Base-by-base conservation (phyloP, 805 yeast genomes). In the Candida corydali region DNA sequence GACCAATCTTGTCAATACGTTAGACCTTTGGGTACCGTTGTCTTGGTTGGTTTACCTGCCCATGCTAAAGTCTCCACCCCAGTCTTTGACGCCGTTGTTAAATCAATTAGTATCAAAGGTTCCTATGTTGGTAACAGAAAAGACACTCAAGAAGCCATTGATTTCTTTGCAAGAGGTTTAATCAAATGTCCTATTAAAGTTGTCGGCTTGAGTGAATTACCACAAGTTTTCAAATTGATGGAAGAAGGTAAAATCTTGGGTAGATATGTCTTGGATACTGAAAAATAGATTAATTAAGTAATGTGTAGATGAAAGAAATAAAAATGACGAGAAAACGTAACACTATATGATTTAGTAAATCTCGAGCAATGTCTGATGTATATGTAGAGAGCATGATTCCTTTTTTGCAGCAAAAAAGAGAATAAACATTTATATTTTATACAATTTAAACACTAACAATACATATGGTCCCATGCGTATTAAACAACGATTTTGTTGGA, bases 81-180 rank as follows among this genome's bases (percentile, higher is more conserved):
- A 30, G 65, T 66, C 25, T 66, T 66, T 40, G 61, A 51, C 32
- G 47, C 70, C n/a, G 70, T 66, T 31, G 63, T 64, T 35, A 63
- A 54, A 46, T 61, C 69, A 29, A 48, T 66, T 38, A 50, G 52
- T 41, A 63, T 66, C 46, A 55, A 48, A 34, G 71, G 71, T 47
- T 66, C 72, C 24, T 66, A 66, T 42, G 71, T 66, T 40, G 72
- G 72, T 42, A 66, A 66, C 63, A 63, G 71, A 57, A 69, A 70
- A 37, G 71, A 65, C 53, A 50, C 70, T 29, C 61, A 68, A 37
- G 71, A 63, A 52, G 72, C 71, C 43, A 54, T 66, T 46, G 70
- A 65, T 50, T 65, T 66, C 59, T 66, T 64, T 51, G 29, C 62
- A 40, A 52, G 72, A 52, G 72, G 71, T 40, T 60, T 62, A 51